Conservation (phyloP, 164 flowering plant genomes). For the Tinospora cordifolia region DNA sequence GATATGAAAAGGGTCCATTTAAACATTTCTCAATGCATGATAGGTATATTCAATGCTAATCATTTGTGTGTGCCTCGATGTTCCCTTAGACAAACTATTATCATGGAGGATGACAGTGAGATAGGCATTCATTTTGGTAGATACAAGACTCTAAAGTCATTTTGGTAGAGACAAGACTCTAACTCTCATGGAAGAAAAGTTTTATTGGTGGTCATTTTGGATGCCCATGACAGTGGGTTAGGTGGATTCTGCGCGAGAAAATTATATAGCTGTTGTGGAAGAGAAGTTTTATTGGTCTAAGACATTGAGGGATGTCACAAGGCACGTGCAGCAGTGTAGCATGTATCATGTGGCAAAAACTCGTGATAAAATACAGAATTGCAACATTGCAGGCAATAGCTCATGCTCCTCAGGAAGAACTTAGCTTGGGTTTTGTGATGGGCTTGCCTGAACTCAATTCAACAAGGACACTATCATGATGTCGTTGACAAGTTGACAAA, state of each 20-base stretch:
- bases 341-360: constrained; percentile 7
- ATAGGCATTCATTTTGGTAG: no score
- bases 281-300: constrained; percentile 16
- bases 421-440: constrained; percentile 11
- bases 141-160: no score
- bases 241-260: constrained; percentile 18
- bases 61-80: constrained; percentile 8
- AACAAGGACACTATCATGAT: constrained; percentile 8
- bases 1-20: constrained; percentile 14
- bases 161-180: no score
- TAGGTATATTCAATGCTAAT: constrained; percentile 8
- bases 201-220: no score
- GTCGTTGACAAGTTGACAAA: neutral
- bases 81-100: constrained; percentile 7
- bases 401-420: constrained; percentile 15
- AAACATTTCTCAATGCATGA: neutral
- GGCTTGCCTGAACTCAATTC: constrained; percentile 8
- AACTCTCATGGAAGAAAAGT: no score
- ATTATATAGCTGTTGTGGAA: constrained; percentile 13
- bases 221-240: constrained; percentile 15
- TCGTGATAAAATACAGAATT: constrained; percentile 10
- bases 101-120: no score
- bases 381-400: constrained; percentile 9
- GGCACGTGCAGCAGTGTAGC: constrained; percentile 7
- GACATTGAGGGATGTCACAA: constrained; percentile 1